Conservation (phyloP, 148 eudicot species). For the Amaranthus cruentus region DNA sequence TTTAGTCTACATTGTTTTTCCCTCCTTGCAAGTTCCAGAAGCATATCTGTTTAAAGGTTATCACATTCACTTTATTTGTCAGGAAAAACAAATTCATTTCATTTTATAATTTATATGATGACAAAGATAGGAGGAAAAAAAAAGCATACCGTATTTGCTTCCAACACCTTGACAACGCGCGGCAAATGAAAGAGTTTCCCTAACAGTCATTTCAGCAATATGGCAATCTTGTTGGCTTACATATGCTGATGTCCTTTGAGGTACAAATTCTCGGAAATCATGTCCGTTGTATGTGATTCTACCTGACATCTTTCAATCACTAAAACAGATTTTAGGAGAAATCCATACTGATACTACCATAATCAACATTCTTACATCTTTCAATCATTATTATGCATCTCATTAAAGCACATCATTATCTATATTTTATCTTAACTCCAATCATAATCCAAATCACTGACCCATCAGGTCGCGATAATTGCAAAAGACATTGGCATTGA, state of each 20-base stretch:
- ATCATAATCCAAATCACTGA: no score
- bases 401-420: not conserved
- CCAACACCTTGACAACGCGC: conserved; percentile 96
- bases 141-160: conserved; percentile 74
- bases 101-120: not conserved
- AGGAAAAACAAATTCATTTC: not conserved
- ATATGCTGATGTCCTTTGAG: conserved; percentile 92
- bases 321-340: conserved; percentile 33
- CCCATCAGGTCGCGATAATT: no score
- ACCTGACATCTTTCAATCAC: conserved; percentile 78
- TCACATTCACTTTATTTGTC: conserved; percentile 14
- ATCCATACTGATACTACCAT: not conserved
- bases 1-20: conserved; percentile 69
- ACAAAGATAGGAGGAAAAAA: conserved; percentile 8
- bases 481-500: no score
- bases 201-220: conserved; percentile 94
- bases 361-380: not conserved
- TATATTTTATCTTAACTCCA: no score
- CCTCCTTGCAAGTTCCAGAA: conserved; percentile 89
- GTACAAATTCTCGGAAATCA: conserved; percentile 83
- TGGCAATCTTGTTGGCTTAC: conserved; percentile 97
- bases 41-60: conserved; percentile 65
- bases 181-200: conserved; percentile 91
- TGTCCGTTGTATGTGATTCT: conserved; percentile 90
- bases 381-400: not conserved